These are phyloP conservation scores for Rutstroemia sp. DNA, from an alignment of 2,329 filamentous ascomycete species.

Conservation along the genomic window DNA sequence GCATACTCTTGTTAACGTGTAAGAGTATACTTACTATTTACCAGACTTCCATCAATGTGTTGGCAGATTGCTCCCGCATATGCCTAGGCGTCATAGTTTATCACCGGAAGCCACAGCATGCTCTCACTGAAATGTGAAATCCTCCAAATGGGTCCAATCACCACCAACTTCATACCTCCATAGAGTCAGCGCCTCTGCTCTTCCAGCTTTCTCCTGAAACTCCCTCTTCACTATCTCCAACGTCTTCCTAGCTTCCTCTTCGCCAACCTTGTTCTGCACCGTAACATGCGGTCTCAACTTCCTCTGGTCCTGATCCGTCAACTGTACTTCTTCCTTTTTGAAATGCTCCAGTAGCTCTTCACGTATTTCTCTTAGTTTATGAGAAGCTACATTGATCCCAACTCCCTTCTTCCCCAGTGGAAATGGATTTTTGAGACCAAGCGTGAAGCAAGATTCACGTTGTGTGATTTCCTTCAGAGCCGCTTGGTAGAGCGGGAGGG, in stretches of 20 bases:
- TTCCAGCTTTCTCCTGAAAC: background rate
- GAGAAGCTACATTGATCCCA: background rate
- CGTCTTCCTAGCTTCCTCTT: slow-evolving; percentile 3
- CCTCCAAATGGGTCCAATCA: slow-evolving; percentile 8
- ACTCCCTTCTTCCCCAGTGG: background rate
- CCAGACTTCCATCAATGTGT: too few species aligned
- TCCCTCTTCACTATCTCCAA: background rate
- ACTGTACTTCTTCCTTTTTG: background rate
- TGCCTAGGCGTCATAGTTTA: too few species aligned
- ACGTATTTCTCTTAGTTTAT: background rate
- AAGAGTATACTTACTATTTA: too few species aligned
- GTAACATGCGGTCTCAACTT: slow-evolving; percentile 8
- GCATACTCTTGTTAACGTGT: too few species aligned
- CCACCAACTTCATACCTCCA: slow-evolving; percentile 12
- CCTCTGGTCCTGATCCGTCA: slow-evolving; percentile 8
- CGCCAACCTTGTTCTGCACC: slow-evolving; percentile 10
- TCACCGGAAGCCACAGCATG: too few species aligned
- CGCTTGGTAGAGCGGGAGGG: background rate
- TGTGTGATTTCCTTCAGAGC: background rate
- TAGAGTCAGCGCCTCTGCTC: slow-evolving; percentile 5
- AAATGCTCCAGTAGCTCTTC: background rate
- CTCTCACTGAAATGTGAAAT: slow-evolving; percentile 1
- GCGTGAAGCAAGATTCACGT: slow-evolving; percentile 2
- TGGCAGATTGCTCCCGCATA: too few species aligned
- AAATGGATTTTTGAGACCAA: slow-evolving; percentile 1